Evolutionary conservation across 768 basidiomycete species (phyloP), one percentile per base, ranked within the genome.

Genomic region (Cystofilobasidium bisporidii): DNA sequence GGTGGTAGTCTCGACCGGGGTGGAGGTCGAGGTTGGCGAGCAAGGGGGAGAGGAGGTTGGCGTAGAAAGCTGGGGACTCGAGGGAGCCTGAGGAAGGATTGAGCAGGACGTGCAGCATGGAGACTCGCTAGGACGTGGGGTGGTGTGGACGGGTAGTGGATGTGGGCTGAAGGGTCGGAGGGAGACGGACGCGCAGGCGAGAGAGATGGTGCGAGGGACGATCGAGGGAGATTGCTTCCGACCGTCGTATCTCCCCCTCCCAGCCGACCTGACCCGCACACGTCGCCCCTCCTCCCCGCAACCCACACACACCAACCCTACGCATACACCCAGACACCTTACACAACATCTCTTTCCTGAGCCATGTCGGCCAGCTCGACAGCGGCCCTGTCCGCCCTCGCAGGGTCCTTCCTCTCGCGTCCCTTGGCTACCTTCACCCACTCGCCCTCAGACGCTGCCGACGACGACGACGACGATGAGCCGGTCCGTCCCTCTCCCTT

Each of bases 341-440:
- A 15, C 33, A 18, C 10, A 47, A 24, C 26, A 74, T 60, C 32
- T 71, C 62, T 11, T 45, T 43, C 18, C 70, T 74, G 18, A 26
- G 4, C 45, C 45, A 20, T 24, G 45, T 17, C 43, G 43, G 14
- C 18, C 43, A 3, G 10, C 17, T 43, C 40, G 40, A 41, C 40
- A 17, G 40, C 48, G 11, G 50, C 50, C 10, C 50, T 53, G n/a
- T 24, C 50, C 5, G 50, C 50, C 50, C 50, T 53, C 24, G 50
- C 50, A 4, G 28, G 50, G 11, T 24, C n/a, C 50, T 53, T 53
- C 50, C 50, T 53, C 50, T 4, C n/a, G 2, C n/a, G 50, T 10
- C 50, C 50, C 6, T 24, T 53, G 18, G 28, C 9, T 24, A 4
- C 50, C 24, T 53, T 53, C 28, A 4, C 9, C 24, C 50, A 53